These are phyloP conservation scores for Platanus orientalis DNA, from an alignment of 164 flowering plant genomes.

Conservation along the genomic window DNA sequence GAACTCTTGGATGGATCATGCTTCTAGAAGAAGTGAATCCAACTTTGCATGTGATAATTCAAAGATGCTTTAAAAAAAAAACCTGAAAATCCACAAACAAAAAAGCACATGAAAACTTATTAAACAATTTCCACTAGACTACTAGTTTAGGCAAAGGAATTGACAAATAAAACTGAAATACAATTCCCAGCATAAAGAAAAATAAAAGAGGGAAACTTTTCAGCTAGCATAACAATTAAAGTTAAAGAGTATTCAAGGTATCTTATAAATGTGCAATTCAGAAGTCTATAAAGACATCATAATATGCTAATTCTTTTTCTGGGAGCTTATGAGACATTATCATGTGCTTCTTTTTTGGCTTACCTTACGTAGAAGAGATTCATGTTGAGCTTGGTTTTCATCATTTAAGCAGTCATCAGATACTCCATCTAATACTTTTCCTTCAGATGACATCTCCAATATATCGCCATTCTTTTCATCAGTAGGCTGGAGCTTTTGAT, in stretches of 20 bases:
- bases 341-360: background rate
- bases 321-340: background rate
- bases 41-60: no score
- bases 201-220: background rate
- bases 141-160: no score
- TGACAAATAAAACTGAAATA: background rate
- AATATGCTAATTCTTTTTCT: background rate
- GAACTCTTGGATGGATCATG: no score
- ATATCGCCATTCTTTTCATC: slow-evolving; percentile 19
- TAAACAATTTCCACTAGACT: no score
- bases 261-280: background rate
- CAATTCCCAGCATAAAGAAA: background rate
- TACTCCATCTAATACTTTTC: slow-evolving; percentile 19
- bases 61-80: no score
- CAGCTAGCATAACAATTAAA: background rate
- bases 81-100: no score
- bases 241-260: background rate
- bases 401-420: slow-evolving; percentile 25
- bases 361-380: slow-evolving; percentile 55
- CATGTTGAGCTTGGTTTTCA: slow-evolving; percentile 21
- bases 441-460: slow-evolving; percentile 20
- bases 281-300: background rate
- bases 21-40: no score
- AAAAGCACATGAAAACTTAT: no score
- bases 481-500: slow-evolving; percentile 16